Conservation (phyloP, 2,329 filamentous ascomycete species). For the Fusarium stilboides region DNA sequence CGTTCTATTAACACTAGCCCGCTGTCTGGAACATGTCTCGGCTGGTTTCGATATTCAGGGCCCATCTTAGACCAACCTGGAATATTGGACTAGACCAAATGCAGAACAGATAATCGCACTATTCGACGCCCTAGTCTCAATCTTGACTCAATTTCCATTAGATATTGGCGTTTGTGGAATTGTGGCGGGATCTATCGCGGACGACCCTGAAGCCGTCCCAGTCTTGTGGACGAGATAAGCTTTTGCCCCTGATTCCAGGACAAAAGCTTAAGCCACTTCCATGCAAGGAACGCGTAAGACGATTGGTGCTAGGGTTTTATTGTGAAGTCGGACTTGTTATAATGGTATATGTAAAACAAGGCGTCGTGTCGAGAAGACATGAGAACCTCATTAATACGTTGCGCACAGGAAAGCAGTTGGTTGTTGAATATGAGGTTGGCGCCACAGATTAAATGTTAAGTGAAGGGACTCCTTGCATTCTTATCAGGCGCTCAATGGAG, state of each 20-base stretch:
- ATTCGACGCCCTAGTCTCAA: conserved; percentile 16
- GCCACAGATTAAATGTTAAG: no score
- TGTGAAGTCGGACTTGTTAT: not conserved
- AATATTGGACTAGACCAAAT: conserved; percentile 13
- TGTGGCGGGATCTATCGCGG: conserved; percentile 19
- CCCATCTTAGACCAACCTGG: not conserved
- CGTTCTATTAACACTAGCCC: conserved; percentile 13
- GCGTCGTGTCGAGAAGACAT: not conserved
- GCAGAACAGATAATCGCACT: conserved; percentile 8
- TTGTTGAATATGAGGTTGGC: no score
- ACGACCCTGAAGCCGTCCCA: not conserved
- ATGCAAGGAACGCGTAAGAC: conserved; percentile 16
- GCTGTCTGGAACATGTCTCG: conserved; percentile 23
- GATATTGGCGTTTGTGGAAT: conserved; percentile 28
- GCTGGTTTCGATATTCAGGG: conserved; percentile 9
- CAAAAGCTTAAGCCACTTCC: not conserved
- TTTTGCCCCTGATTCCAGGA: conserved; percentile 35
- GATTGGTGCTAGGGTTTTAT: not conserved
- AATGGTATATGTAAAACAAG: not conserved
- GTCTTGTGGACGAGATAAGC: conserved; percentile 15
- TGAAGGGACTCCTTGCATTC: no score
- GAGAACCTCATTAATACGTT: not conserved
- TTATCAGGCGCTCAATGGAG: no score
- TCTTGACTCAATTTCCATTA: not conserved
- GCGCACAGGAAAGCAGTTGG: no score